Evolutionary conservation across 2,329 filamentous ascomycete species (phyloP).

Genomic region (Penicillium freii): DNA sequence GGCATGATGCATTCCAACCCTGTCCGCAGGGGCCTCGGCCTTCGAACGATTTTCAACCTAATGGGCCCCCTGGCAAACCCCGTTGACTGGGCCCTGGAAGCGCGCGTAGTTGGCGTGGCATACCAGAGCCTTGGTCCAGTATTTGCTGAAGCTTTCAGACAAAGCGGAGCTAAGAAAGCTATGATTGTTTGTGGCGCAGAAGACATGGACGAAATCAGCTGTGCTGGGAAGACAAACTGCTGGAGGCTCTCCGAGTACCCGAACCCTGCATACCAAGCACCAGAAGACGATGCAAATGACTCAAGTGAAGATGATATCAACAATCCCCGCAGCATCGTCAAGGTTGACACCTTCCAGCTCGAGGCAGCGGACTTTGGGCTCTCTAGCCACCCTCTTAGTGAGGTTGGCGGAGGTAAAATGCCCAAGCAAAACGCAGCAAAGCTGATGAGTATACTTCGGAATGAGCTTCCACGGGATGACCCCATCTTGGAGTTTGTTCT

Average conservation of each 20-base stretch:
- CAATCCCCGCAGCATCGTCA: conserved; percentile 47
- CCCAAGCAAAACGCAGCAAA: conserved; percentile 86
- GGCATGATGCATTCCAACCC: conserved; percentile 87
- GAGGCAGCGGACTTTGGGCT: conserved; percentile 86
- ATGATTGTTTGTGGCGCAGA: conserved; percentile 91
- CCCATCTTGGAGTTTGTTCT: conserved; percentile 91
- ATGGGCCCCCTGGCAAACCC: conserved; percentile 91
- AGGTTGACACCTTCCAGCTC: conserved; percentile 74
- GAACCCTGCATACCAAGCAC: conserved; percentile 44
- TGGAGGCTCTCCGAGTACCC: conserved; percentile 68
- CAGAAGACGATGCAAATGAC: conserved; percentile 45
- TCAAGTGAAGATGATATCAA: conserved; percentile 41
- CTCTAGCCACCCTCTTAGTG: conserved; percentile 66
- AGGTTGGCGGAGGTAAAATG: conserved; percentile 80
- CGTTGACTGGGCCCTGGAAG: conserved; percentile 78
- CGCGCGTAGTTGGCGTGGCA: conserved; percentile 88
- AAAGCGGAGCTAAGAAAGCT: conserved; percentile 76
- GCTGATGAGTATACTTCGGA: conserved; percentile 70
- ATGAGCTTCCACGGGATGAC: conserved; percentile 70
- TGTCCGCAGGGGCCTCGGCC: conserved; percentile 82
- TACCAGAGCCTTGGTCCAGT: conserved; percentile 81
- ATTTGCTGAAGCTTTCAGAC: conserved; percentile 78
- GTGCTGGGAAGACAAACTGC: conserved; percentile 82
- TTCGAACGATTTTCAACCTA: conserved; percentile 97
- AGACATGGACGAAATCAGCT: conserved; percentile 92